A percentile compares a stretch with the other conserved stretches of the same genome.
phyloP scores from a whole-genome alignment of 2,329 filamentous ascomycete species.

The Talaromyces sp. region DNA sequence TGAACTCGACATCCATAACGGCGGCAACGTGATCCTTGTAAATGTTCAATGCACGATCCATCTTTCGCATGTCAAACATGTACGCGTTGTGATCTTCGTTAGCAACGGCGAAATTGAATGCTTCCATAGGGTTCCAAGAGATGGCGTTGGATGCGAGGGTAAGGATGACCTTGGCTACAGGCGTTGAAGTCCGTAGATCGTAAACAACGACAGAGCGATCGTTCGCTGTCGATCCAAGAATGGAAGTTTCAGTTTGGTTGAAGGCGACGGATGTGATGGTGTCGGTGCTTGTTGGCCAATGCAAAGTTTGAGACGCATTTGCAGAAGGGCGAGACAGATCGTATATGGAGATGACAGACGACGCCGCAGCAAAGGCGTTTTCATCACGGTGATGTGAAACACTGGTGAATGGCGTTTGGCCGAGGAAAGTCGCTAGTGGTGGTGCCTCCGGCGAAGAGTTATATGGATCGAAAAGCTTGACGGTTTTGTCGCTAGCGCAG shows the following conservation, averaged over 20 bases:
- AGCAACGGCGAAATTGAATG: conserved; percentile 89
- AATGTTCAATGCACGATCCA: conserved; percentile 82
- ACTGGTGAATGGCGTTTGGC: conserved; percentile 75
- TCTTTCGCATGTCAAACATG: conserved; percentile 91
- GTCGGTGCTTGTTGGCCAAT: conserved; percentile 84
- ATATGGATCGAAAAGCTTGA: conserved; percentile 92
- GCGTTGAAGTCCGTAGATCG: conserved; percentile 81
- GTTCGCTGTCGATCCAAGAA: conserved; percentile 78
- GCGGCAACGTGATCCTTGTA: conserved; percentile 86
- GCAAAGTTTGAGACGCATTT: conserved; percentile 74
- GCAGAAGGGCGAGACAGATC: conserved; percentile 75
- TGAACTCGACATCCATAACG: conserved; percentile 96
- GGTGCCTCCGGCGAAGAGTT: conserved; percentile 63
- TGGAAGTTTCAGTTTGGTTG: conserved; percentile 90
- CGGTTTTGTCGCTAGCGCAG: conserved; percentile 77
- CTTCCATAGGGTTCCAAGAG: conserved; percentile 94
- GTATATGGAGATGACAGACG: conserved; percentile 78
- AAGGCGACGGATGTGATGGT: conserved; percentile 86
- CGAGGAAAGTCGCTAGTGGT: conserved; percentile 82
- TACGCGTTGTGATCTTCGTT: conserved; percentile 93
- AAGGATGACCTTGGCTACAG: conserved; percentile 75
- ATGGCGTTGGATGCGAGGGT: conserved; percentile 79
- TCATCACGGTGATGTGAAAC: conserved; percentile 77
- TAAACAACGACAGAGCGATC: conserved; percentile 88
- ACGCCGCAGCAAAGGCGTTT: conserved; percentile 73